Evolutionary conservation across 306 rosid species (phyloP), one percentile per base, ranked within the genome.

Genomic region (Rosa chinensis): DNA sequence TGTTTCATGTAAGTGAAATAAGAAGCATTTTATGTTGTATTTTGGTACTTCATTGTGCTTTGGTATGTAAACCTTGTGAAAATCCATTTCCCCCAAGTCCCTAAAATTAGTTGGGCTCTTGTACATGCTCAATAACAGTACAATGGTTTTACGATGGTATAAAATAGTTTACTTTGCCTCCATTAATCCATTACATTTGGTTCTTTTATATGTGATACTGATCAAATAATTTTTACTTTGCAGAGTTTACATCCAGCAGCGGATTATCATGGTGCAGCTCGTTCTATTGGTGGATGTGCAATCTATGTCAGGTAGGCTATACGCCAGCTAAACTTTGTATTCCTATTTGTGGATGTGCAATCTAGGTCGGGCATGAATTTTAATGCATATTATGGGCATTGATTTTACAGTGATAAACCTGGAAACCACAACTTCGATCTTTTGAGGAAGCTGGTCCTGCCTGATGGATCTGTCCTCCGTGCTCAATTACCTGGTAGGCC

Each of bases 401-500:
- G n/a, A 42, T 73, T 73, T 61, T 35, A 35, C 32, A 96, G 98
- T 85, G 99, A 96, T 80, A 93, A 91, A 79, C 99, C 99, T 6
- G 98, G 99, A 43, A 76, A 88, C 85, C 99, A 96, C 84, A 90
- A 96, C 84, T 96, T 93, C 83, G 97, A 96, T 23, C 90, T 96
- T 64, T 86, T 96, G 77, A 91, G 80, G 94, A 96, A 93, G 84
- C 79, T 96, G 72, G 93, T 93, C 82, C 94, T 96, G 64, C 94
- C 97, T n/a, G 98, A 93, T 76, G 99, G 98, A 79, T 96, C 99
- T 5, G 90, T 96, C 84, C 96, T 96, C 70, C 98, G 94, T 49
- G 94, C 98, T 32, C 92, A 85, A 77, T 70, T 96, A 77, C 99
- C 99, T 2, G 99, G 99, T 5, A 86, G 97, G 82, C 99, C 98